Conservation (phyloP, 2,329 filamentous ascomycete genomes). For the Ophiostoma fasciatum region DNA sequence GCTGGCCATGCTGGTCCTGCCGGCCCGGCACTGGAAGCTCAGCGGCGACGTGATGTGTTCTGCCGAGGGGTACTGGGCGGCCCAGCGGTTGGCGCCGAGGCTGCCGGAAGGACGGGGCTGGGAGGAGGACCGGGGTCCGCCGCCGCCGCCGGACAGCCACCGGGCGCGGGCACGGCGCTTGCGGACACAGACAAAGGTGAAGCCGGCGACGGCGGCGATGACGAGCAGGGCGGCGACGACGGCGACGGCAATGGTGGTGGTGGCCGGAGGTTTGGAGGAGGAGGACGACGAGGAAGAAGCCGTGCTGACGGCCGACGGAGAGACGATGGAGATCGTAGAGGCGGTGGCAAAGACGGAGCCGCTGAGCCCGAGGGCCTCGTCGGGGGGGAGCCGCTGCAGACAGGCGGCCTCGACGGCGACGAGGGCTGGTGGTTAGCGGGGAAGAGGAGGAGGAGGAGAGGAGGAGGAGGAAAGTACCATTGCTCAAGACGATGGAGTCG, state of each 20-base stretch:
- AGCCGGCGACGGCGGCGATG: slow-evolving; percentile 22
- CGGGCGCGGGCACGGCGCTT: slow-evolving; percentile 26
- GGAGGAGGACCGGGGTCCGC: too few species aligned
- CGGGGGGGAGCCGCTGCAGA: slow-evolving; percentile 26
- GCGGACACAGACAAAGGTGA: slow-evolving; percentile 30
- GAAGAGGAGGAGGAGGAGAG: background rate
- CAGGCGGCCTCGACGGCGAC: slow-evolving; percentile 37
- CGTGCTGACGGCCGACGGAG: too few species aligned
- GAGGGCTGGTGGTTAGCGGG: slow-evolving; percentile 24
- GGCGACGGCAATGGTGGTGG: slow-evolving; percentile 29
- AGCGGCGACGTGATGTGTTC: slow-evolving; percentile 5
- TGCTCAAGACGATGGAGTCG: slow-evolving; percentile 29
- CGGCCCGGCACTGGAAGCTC: slow-evolving; percentile 6
- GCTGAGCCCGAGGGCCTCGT: slow-evolving; percentile 16
- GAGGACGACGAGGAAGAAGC: slow-evolving; percentile 1
- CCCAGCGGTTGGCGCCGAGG: too few species aligned
- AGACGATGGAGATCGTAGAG: slow-evolving; percentile 18
- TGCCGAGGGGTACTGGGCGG: background rate
- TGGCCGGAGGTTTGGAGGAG: too few species aligned
- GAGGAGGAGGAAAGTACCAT: slow-evolving; percentile 25
- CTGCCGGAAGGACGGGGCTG: too few species aligned
- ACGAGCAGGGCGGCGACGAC: slow-evolving; percentile 24
- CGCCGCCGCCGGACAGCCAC: slow-evolving; percentile 12
- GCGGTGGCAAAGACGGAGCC: slow-evolving; percentile 16
- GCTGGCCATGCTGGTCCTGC: background rate